Evolutionary conservation across 2,329 filamentous ascomycete genomes (phyloP), one percentile per base, ranked within the genome.

Genomic region (Aspergillus quadricinctus): DNA sequence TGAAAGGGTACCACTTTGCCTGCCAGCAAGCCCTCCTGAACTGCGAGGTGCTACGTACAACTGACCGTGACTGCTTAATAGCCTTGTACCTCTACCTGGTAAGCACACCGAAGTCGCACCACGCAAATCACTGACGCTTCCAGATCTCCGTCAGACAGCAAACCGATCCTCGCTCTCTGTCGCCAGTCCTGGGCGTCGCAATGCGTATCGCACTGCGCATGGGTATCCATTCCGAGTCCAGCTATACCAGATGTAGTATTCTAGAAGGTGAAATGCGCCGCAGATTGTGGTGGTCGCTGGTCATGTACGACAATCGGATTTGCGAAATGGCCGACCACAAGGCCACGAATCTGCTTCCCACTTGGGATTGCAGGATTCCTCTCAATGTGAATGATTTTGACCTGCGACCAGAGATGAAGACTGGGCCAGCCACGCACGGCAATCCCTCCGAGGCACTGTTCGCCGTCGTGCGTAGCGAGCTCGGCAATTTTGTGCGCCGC

Each of bases 51-150:
- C 55, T 81, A 40, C 67, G 74, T n/a, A 68, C 71, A 2, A 64
- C 58, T 27, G 72, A 81, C 64, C 72, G 72, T 8, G 73, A 79
- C 23, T 77, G 70, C 59, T 66, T 85, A 62, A 81, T 78, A 1
- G 81, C 82, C 14, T 74, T 83, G 8, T 79, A 73, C 59, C 73
- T 85, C 4, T 84, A 83, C 58, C 64, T 84, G 28, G 81, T 83
- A 69, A 68, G 77, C 68, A 27, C 56, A 4, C 45, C 28, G n/a
- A 27, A 27, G 50, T 49, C 14, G 31, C 5, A 37, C 5, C 14
- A 7, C 14, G 21, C 49, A 6, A 52, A 29, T 49, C 52, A 37
- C 50, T 61, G 37, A 10, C 53, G 19, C 48, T 57, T 61, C 46
- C 41, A 45, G 41, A 23, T 45, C 17, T 45, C 41, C 0, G 49